Evolutionary conservation across 345 rosid species (phyloP).

Genomic region (Lepidium africanum): DNA sequence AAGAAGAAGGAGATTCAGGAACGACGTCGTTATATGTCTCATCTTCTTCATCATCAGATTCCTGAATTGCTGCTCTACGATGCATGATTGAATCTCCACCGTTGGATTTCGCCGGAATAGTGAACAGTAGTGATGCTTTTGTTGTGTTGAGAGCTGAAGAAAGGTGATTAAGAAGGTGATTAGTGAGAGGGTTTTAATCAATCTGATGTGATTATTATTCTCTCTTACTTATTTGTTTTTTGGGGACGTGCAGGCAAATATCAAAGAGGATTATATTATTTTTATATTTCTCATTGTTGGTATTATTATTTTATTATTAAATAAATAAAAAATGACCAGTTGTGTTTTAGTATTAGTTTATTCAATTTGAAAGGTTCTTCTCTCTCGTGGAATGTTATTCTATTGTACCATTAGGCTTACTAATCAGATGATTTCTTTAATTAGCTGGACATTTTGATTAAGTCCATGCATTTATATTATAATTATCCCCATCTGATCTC

Average conservation of each 20-base stretch:
- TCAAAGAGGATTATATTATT: conserved; percentile 14
- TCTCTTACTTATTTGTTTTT: not conserved
- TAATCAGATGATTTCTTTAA: conserved; percentile 21
- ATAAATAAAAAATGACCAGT: conserved; percentile 17
- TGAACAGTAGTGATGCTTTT: not conserved
- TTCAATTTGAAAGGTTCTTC: conserved; percentile 21
- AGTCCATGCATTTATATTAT: conserved; percentile 27
- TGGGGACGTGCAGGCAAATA: conserved; percentile 36
- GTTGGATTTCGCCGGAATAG: not conserved
- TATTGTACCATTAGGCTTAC: conserved; percentile 4
- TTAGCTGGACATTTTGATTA: conserved; percentile 33
- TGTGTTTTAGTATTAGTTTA: conserved; percentile 18
- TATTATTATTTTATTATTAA: not conserved
- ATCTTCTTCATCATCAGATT: conserved; percentile 31
- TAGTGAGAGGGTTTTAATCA: conserved; percentile 33
- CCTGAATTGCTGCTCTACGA: conserved; percentile 24
- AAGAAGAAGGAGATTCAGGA: conserved; percentile 43
- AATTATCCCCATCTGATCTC: conserved; percentile 14
- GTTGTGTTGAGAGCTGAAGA: not conserved
- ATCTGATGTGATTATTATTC: conserved; percentile 26
- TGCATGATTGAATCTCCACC: conserved; percentile 20
- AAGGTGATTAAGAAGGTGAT: conserved; percentile 24
- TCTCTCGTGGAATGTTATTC: conserved; percentile 21
- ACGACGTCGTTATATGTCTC: conserved; percentile 28
- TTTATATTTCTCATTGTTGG: not conserved